A percentile compares a stretch with the other conserved stretches of the same genome.
Evolutionary conservation across 1,284 basidiomycete genomes (phyloP).

Genomic region (Schizopora paradoxa): DNA sequence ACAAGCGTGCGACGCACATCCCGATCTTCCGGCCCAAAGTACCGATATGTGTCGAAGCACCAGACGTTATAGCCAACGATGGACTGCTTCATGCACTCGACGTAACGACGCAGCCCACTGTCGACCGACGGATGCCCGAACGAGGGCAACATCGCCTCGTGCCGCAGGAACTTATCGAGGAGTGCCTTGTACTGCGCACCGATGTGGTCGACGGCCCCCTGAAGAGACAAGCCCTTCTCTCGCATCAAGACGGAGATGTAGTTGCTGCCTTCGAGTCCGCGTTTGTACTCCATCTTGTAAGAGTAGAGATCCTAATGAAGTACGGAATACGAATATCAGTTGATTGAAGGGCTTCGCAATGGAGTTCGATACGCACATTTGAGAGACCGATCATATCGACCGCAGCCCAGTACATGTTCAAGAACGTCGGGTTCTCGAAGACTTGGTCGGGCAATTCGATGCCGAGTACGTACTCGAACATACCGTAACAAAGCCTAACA

Average conservation of each 20-base stretch:
- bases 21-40: conserved; percentile 20
- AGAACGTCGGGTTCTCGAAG: conserved; percentile 9
- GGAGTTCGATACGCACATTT: conserved; percentile 7
- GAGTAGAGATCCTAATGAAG: conserved; percentile 57
- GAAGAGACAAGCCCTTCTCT: conserved; percentile 43
- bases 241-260: conserved; percentile 62
- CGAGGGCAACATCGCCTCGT: conserved; percentile 27
- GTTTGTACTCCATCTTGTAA: conserved; percentile 66
- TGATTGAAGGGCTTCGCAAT: background rate
- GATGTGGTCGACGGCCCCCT: conserved; percentile 54
- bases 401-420: conserved; percentile 3
- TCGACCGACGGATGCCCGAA: conserved; percentile 22
- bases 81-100: conserved; percentile 1
- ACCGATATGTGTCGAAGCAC: conserved; percentile 1
- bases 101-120: conserved; percentile 24
- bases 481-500: conserved; percentile 11
- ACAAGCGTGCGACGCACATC: conserved; percentile 20
- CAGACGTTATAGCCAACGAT: background rate
- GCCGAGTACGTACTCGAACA: conserved; percentile 11
- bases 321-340: background rate
- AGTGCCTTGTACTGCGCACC: conserved; percentile 47
- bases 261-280: conserved; percentile 53
- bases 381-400: conserved; percentile 8
- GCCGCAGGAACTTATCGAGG: conserved; percentile 41
- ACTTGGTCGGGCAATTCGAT: conserved; percentile 17